Evolutionary conservation across 768 basidiomycete genomes (phyloP), one percentile per base, ranked within the genome.

Genomic region (Gloeopeniophorella convolvens): DNA sequence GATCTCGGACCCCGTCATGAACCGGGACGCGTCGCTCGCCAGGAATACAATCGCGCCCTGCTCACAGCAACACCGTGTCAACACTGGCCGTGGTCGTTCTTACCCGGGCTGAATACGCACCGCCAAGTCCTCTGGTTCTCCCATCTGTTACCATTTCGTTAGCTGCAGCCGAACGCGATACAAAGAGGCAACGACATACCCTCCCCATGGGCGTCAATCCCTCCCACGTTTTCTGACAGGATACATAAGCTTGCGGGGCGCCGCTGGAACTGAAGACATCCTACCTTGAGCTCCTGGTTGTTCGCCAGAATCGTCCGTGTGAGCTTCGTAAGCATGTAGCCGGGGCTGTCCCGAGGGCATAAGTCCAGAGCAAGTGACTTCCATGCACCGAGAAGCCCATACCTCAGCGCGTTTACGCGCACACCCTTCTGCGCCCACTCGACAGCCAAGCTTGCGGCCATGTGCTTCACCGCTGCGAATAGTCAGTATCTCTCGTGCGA

Each of bases 391-490:
- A 42, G 36, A n/a, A 48, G 33, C n/a, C 12, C 28, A 46, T 55
- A 82, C 85, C 83, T 88, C 40, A 89, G 63, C 45, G 82, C 72
- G 66, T 95, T 95, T 48, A 95, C 92, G 45, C 92, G 80, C 51
- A 94, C 83, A 40, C 83, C 83, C 57, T 84, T 80, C 65, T 83
- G 86, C 0, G 95, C 95, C 93, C 94, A 97, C 70, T 98, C 95
- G 21, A 97, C 91, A 1, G 87, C 94, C 28, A 97, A 74, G 58
- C 85, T 89, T 2, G 88, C 73, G 11, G 91, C 91, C 89, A 97
- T 89, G 62, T 97, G 94, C 59, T 86, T 85, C 28, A 97, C 93
- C 41, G 93, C 85, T 86, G 51, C 28, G 27, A 37, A 26, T 3
- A 12, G n/a, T 50, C 28, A 43, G 33, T 40, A 28, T 48, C 50